These are phyloP conservation scores for Exidia glandulosa DNA, from an alignment of 768 basidiomycete species.

Conservation along the genomic window DNA sequence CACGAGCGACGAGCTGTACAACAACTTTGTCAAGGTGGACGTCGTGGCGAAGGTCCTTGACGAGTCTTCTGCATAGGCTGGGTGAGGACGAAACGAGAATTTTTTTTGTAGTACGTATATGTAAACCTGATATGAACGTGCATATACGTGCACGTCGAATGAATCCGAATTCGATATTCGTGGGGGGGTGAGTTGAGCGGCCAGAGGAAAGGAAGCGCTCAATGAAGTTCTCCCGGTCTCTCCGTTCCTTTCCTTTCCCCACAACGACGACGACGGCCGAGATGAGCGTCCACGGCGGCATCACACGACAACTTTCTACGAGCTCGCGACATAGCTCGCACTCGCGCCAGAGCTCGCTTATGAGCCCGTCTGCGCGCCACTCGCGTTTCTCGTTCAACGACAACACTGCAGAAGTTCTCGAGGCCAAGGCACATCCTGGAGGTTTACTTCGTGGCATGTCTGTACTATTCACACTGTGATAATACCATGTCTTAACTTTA, in stretches of 20 bases:
- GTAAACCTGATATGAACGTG: background rate
- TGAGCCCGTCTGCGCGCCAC: background rate
- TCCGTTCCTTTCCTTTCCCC: no score
- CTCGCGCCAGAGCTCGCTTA: background rate
- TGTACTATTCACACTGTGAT: background rate
- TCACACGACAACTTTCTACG: background rate
- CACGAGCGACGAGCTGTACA: conserved; percentile 60
- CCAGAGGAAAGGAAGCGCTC: no score
- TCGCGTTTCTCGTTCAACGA: background rate
- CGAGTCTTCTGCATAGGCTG: background rate
- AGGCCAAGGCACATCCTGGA: background rate
- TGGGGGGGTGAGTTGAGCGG: no score
- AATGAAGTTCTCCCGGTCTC: no score
- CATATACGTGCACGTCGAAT: background rate
- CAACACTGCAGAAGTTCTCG: background rate
- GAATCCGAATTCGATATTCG: no score
- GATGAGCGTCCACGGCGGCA: background rate
- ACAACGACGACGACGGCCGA: no score
- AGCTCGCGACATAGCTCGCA: background rate
- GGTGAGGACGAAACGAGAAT: background rate
- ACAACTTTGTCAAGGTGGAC: conserved; percentile 56
- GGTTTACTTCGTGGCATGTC: background rate
- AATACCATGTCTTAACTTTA: background rate
- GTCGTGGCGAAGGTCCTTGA: conserved; percentile 17
- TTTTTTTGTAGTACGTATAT: no score